Conservation (phyloP, 306 rosid genomes). For the Lathyrus sativus region DNA sequence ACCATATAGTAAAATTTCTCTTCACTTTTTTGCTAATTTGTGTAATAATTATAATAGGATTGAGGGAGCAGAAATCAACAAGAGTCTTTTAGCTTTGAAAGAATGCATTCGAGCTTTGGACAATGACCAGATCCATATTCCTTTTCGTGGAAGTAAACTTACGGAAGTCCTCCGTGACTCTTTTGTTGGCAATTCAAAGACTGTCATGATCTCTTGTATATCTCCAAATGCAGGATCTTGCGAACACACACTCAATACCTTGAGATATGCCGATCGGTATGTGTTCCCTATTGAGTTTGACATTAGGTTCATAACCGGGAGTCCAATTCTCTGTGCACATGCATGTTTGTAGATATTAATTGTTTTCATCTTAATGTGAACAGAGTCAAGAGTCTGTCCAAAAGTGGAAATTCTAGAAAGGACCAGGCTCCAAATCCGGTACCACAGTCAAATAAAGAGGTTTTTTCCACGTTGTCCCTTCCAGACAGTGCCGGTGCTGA, state of each 20-base stretch:
- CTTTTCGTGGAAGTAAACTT: conserved; percentile 98
- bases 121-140: conserved; percentile 96
- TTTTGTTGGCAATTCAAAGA: conserved; percentile 93
- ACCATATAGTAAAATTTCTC: neutral
- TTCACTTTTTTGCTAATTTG: conserved; percentile 20
- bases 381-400: conserved; percentile 97
- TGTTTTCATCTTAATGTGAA: conserved; percentile 38
- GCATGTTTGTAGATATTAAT: conserved; percentile 34
- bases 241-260: conserved; percentile 92
- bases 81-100: conserved; percentile 95
- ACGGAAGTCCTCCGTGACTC: conserved; percentile 99
- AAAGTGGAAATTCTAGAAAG: conserved; percentile 82
- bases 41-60: conserved; percentile 54
- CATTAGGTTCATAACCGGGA: conserved; percentile 12
- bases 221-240: conserved; percentile 98
- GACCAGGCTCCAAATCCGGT: conserved; percentile 65
- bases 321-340: conserved; percentile 2
- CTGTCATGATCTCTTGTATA: conserved; percentile 97
- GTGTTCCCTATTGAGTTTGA: conserved; percentile 36
- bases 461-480: conserved; percentile 53
- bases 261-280: conserved; percentile 98
- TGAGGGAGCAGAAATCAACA: conserved; percentile 97
- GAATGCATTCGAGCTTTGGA: conserved; percentile 99
- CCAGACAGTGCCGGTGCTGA: conserved; percentile 56
- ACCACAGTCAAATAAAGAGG: conserved; percentile 60